Evolutionary conservation across 371 early-diverging fungal species (phyloP).

Genomic region (Fennellomyces sp.): DNA sequence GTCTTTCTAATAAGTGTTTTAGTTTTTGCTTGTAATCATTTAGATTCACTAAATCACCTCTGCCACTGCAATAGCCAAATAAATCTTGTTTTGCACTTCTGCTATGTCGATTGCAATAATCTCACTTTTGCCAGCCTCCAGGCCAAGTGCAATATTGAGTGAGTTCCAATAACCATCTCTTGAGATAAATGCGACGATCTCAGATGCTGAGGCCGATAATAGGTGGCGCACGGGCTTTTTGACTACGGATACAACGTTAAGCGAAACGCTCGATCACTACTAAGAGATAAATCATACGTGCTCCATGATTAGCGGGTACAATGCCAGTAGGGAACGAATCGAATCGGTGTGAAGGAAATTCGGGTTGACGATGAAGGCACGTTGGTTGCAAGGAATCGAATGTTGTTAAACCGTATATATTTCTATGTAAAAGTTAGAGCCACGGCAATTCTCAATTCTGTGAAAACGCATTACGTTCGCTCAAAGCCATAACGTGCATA

Average conservation of each 20-base stretch:
- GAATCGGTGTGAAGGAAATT: slow-evolving; percentile 49
- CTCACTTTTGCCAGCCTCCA: slow-evolving; percentile 43
- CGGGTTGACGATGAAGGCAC: slow-evolving; percentile 36
- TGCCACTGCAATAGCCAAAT: slow-evolving; percentile 38
- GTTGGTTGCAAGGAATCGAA: slow-evolving; percentile 42
- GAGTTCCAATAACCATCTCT: slow-evolving; percentile 54
- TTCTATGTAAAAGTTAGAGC: too few relatives aligned
- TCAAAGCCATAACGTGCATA: slow-evolving; percentile 52
- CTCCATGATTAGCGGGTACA: too few relatives aligned
- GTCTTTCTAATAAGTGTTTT: slow-evolving; percentile 22
- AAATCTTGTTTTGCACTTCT: slow-evolving; percentile 26
- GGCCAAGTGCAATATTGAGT: slow-evolving; percentile 33
- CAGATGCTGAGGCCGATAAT: slow-evolving; percentile 43
- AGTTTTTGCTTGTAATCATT: background rate
- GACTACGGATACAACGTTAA: too few relatives aligned
- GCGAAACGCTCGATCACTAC: too few relatives aligned
- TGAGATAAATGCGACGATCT: slow-evolving; percentile 45
- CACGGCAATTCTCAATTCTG: too few relatives aligned
- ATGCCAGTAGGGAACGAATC: slow-evolving; percentile 19
- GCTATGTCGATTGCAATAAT: slow-evolving; percentile 47
- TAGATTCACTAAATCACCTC: slow-evolving; percentile 20
- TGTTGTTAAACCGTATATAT: slow-evolving; percentile 44
- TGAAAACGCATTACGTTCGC: slow-evolving; percentile 58
- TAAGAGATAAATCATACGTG: too few relatives aligned
- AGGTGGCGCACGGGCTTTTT: slow-evolving; percentile 37